Evolutionary conservation across 2,329 filamentous ascomycete species (phyloP).

Genomic region (Pseudodiploospora longispora): DNA sequence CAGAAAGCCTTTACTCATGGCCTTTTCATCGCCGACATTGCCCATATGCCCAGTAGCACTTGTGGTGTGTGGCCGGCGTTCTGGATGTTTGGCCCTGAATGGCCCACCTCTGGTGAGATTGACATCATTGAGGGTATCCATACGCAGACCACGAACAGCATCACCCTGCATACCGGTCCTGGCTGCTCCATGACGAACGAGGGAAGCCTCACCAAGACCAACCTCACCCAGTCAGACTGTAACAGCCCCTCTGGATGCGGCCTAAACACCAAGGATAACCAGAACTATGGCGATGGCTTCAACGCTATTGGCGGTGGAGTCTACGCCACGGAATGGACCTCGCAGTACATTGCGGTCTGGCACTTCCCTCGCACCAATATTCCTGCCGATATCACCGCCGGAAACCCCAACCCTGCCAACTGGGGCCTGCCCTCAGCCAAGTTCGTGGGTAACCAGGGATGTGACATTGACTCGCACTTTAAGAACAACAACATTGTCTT

Average conservation of each 20-base stretch:
- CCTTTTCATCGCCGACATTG: constrained; percentile 64
- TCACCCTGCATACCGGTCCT: constrained; percentile 60
- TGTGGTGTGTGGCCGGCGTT: constrained; percentile 74
- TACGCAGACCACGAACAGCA: constrained; percentile 45
- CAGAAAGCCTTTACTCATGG: constrained; percentile 59
- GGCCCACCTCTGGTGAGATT: constrained; percentile 66
- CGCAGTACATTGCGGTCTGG: constrained; percentile 64
- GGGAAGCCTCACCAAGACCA: constrained; percentile 37
- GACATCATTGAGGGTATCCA: constrained; percentile 78
- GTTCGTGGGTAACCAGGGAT: constrained; percentile 59
- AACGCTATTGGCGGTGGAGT: constrained; percentile 62
- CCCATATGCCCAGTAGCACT: constrained; percentile 64
- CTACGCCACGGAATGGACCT: constrained; percentile 72
- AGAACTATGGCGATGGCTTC: constrained; percentile 60
- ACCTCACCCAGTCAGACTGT: constrained; percentile 47
- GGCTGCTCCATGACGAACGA: constrained; percentile 50
- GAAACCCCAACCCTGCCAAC: constrained; percentile 52
- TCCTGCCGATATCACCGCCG: constrained; percentile 53
- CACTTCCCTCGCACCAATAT: constrained; percentile 66
- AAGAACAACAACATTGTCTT: constrained; percentile 67
- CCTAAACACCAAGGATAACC: constrained; percentile 40
- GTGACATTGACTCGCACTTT: constrained; percentile 66
- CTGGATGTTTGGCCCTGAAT: constrained; percentile 59
- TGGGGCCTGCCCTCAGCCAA: constrained; percentile 63
- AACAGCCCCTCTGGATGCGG: constrained; percentile 52